Conservation (phyloP, 768 basidiomycete species). For the Lentinus tigrinus region DNA sequence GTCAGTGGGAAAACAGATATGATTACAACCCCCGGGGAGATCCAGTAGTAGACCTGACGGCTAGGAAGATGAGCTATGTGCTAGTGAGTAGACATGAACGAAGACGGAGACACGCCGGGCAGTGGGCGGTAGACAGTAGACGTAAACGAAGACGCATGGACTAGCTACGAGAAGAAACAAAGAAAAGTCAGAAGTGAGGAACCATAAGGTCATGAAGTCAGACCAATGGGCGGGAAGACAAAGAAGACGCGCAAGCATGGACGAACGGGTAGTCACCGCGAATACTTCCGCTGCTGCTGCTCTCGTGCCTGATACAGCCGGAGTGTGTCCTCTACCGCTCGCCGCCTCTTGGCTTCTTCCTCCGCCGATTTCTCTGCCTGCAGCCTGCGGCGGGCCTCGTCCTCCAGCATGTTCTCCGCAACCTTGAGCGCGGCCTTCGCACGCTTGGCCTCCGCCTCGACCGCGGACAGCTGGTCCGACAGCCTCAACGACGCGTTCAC, state of each 20-base stretch:
- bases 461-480: slow-evolving; percentile 68
- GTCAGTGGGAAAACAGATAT: slow-evolving; percentile 8
- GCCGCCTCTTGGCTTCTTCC: slow-evolving; percentile 47
- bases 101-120: too few species aligned
- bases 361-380: slow-evolving; percentile 55
- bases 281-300: slow-evolving; percentile 16
- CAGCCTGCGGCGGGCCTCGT: slow-evolving; percentile 55
- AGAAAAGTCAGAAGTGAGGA: neutral
- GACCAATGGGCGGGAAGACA: neutral
- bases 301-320: slow-evolving; percentile 25
- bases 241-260: neutral
- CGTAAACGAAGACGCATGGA: neutral
- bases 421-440: slow-evolving; percentile 53
- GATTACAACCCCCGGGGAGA: slow-evolving; percentile 11
- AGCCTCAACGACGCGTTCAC: slow-evolving; percentile 62
- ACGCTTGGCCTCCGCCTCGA: slow-evolving; percentile 58
- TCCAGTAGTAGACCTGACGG: slow-evolving; percentile 6
- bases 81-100: neutral
- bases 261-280: slow-evolving; percentile 7
- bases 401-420: slow-evolving; percentile 58
- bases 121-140: neutral
- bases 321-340: slow-evolving; percentile 51
- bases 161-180: neutral
- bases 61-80: neutral
- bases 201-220: neutral